Conservation (phyloP, 163 green algal species). For the Chlamydomonas reinhardtii region DNA sequence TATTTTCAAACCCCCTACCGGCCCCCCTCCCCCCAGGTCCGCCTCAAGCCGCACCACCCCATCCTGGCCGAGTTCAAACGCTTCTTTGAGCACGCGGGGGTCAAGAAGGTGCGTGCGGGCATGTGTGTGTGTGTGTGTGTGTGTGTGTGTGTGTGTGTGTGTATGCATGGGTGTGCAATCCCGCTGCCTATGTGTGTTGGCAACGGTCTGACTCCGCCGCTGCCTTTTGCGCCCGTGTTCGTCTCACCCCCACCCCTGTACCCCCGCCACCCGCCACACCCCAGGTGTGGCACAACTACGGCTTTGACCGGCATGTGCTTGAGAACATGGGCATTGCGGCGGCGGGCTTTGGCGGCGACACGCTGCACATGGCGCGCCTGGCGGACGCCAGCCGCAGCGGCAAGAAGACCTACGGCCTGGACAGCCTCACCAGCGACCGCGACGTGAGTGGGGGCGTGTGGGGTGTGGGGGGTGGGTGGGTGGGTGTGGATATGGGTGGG, state of each 20-base stretch:
- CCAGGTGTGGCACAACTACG: slow-evolving; percentile 98
- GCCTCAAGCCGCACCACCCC: slow-evolving; percentile 50
- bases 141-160: neutral
- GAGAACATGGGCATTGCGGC: slow-evolving; percentile 72
- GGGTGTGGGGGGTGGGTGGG: neutral
- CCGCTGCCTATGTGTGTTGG: too few relatives aligned
- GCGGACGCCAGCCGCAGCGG: slow-evolving; percentile 82
- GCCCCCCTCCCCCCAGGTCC: slow-evolving; percentile 27
- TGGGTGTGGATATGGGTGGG: neutral
- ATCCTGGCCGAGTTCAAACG: slow-evolving; percentile 76
- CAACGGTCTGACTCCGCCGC: too few relatives aligned
- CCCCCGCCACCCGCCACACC: neutral
- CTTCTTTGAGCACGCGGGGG: slow-evolving; percentile 79
- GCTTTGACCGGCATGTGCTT: slow-evolving; percentile 97
- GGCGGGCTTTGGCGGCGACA: slow-evolving; percentile 93
- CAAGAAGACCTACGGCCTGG: slow-evolving; percentile 79
- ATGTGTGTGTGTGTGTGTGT: neutral
- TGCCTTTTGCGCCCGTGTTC: too few relatives aligned
- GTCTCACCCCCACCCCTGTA: too few relatives aligned
- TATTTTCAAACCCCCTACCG: too few relatives aligned
- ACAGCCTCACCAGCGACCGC: slow-evolving; percentile 69
- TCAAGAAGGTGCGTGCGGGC: slow-evolving; percentile 68
- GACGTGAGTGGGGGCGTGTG: too few relatives aligned
- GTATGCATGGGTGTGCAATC: too few relatives aligned
- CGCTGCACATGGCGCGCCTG: slow-evolving; percentile 99